These are phyloP conservation scores for Daldinia childiae DNA, from an alignment of 495 filamentous ascomycete species.

Conservation along the genomic window DNA sequence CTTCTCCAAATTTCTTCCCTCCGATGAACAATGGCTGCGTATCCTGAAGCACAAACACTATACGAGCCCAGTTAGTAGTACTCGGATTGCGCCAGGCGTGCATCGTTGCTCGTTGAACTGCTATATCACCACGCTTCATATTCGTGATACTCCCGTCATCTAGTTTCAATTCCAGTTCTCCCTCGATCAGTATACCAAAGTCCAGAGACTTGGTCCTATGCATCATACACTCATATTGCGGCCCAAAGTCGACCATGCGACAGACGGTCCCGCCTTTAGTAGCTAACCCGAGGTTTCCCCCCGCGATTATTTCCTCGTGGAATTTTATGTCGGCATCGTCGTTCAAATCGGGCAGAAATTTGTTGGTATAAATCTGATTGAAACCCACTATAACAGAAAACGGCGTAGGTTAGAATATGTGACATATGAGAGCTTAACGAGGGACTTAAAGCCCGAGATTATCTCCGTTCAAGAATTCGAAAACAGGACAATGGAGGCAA, in stretches of 20 bases:
- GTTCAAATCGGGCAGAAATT: slow-evolving; percentile 64
- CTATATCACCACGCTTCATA: slow-evolving; percentile 69
- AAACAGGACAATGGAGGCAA: not conserved
- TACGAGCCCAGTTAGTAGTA: slow-evolving; percentile 50
- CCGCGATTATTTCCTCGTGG: slow-evolving; percentile 46
- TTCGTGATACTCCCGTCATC: slow-evolving; percentile 65
- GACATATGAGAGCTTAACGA: not conserved
- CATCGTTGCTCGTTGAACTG: slow-evolving; percentile 72
- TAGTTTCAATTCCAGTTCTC: slow-evolving; percentile 69
- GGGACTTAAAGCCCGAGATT: not conserved
- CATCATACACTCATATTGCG: slow-evolving; percentile 64
- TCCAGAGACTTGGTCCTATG: slow-evolving; percentile 79
- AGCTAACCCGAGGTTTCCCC: slow-evolving; percentile 57
- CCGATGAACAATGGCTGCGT: slow-evolving; percentile 53
- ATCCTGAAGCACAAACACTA: slow-evolving; percentile 50
- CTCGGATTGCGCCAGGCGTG: slow-evolving; percentile 74
- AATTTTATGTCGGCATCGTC: slow-evolving; percentile 60
- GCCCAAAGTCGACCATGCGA: slow-evolving; percentile 69
- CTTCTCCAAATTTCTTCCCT: slow-evolving; percentile 59
- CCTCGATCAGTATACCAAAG: slow-evolving; percentile 81
- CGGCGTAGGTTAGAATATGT: not conserved
- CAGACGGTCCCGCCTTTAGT: slow-evolving; percentile 63
- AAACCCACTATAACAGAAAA: slow-evolving; percentile 27
- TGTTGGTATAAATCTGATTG: slow-evolving; percentile 60
- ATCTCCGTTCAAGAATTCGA: not conserved